These are phyloP conservation scores for Angophora floribunda DNA, from an alignment of 345 rosid species.

Conservation along the genomic window DNA sequence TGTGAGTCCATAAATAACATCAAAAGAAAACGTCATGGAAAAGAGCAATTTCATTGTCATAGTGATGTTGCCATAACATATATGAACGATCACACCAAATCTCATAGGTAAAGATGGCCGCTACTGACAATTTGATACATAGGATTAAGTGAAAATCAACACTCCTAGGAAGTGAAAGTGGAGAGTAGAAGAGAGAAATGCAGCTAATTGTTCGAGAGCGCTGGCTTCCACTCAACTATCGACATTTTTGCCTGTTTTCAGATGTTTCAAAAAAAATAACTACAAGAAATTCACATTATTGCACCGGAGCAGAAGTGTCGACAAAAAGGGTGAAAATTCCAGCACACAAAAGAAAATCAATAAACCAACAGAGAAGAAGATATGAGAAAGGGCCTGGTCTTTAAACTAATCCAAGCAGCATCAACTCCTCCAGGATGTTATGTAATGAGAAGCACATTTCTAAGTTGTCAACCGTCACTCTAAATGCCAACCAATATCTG, in stretches of 20 bases:
- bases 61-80: neutral
- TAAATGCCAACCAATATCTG: neutral
- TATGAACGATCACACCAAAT: neutral
- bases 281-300: neutral
- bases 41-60: neutral
- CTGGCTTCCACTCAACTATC: neutral
- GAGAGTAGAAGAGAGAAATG: neutral
- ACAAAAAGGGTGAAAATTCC: neutral
- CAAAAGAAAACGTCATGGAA: neutral
- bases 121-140: neutral
- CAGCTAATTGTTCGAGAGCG: neutral
- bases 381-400: neutral
- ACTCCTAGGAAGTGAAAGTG: neutral
- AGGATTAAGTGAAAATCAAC: neutral
- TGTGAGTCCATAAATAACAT: constrained; percentile 4
- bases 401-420: neutral
- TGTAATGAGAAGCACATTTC: neutral
- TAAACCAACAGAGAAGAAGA: neutral
- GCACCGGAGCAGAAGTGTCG: neutral
- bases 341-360: neutral
- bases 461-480: neutral
- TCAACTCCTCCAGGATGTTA: neutral
- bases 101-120: neutral
- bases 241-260: neutral
- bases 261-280: neutral